Conservation (phyloP, 441 rosid genomes). For the Raphanus hybrid region DNA sequence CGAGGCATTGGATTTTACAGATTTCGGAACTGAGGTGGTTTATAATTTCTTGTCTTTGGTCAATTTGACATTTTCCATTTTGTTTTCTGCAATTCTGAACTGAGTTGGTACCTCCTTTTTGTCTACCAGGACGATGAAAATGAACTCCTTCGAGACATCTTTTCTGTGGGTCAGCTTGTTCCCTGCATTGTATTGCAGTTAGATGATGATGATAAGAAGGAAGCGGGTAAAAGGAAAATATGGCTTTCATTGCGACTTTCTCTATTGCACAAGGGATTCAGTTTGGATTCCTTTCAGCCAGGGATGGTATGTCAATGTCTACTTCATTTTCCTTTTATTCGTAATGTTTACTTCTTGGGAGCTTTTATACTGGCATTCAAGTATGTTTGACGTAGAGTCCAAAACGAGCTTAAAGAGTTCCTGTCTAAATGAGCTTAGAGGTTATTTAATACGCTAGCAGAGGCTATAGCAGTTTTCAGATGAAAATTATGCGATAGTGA, state of each 20-base stretch:
- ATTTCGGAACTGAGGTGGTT: constrained; percentile 57
- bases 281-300: constrained; percentile 79
- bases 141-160: constrained; percentile 58
- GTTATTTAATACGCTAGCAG: constrained; percentile 17
- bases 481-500: constrained; percentile 1
- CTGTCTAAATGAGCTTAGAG: constrained; percentile 4
- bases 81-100: constrained; percentile 24
- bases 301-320: constrained; percentile 80
- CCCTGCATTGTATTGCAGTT: constrained; percentile 83
- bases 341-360: not conserved
- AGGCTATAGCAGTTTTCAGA: constrained; percentile 3
- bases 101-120: constrained; percentile 18
- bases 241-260: constrained; percentile 96
- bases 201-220: constrained; percentile 91
- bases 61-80: not conserved
- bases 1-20: constrained; percentile 78
- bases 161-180: constrained; percentile 83
- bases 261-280: constrained; percentile 75
- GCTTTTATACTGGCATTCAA: constrained; percentile 8
- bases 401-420: constrained; percentile 12
- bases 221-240: constrained; percentile 76
- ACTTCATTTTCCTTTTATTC: constrained; percentile 15
- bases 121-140: constrained; percentile 61
- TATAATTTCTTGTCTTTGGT: constrained; percentile 5
- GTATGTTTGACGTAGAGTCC: constrained; percentile 12